These are phyloP conservation scores for Cordyceps javanica DNA, from an alignment of 2,329 filamentous ascomycete species.

Conservation along the genomic window DNA sequence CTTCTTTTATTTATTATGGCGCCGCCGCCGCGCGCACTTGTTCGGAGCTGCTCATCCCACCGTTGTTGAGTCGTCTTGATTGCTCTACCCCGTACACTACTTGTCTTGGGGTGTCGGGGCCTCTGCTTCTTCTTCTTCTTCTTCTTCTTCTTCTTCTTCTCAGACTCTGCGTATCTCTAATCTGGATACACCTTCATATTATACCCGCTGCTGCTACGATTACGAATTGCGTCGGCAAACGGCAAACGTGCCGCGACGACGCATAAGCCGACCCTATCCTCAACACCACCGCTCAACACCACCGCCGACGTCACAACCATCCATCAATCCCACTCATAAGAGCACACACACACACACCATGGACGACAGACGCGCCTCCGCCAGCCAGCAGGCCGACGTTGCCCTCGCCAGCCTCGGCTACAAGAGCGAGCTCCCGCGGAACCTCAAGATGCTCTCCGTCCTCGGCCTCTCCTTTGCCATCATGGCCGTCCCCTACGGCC, in stretches of 20 bases:
- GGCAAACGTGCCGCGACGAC: background rate
- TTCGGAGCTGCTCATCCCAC: background rate
- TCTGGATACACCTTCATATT: no score
- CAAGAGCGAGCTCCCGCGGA: conserved; percentile 43
- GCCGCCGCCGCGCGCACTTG: no score
- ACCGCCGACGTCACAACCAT: background rate
- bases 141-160: background rate
- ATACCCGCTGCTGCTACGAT: background rate
- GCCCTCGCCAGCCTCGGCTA: conserved; percentile 43
- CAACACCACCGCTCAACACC: background rate
- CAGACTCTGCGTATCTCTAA: no score
- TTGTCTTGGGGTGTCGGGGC: no score
- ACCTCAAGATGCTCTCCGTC: conserved; percentile 44
- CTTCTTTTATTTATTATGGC: background rate
- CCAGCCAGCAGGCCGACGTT: conserved; percentile 28
- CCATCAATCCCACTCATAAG: background rate
- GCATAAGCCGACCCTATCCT: conserved; percentile 1
- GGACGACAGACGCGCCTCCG: conserved; percentile 15
- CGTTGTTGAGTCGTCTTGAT: no score
- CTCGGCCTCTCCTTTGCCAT: conserved; percentile 45
- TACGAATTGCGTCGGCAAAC: background rate
- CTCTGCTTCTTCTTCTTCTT: background rate
- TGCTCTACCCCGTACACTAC: no score
- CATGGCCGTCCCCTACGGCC: conserved; percentile 44
- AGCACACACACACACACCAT: background rate